Conservation (phyloP, 75 land plant genomes). For the Larix kaempferi region DNA sequence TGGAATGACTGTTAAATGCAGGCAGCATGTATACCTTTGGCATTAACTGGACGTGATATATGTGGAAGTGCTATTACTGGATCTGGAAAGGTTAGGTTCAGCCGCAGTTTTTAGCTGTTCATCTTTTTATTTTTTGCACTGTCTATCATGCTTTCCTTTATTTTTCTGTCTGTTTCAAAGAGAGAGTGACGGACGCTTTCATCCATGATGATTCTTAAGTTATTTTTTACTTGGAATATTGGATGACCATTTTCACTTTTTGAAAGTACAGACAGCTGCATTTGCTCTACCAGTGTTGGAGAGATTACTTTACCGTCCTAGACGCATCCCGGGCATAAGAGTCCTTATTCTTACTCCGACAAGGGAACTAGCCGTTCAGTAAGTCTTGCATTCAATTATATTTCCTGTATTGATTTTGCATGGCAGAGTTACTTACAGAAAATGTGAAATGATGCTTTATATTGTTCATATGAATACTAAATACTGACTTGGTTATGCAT, state of each 20-base stretch:
- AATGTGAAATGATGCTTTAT: background rate
- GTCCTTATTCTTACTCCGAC: slow-evolving; percentile 92
- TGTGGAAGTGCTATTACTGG: slow-evolving; percentile 98
- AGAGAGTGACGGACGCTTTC: background rate
- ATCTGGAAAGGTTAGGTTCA: slow-evolving; percentile 75
- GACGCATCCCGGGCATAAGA: slow-evolving; percentile 75
- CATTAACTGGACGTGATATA: slow-evolving; percentile 89
- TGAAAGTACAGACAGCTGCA: slow-evolving; percentile 78
- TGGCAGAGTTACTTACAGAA: background rate
- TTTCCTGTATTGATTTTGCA: background rate
- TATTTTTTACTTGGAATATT: background rate
- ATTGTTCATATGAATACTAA: no score
- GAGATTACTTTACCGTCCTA: slow-evolving; percentile 84
- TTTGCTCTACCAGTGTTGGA: slow-evolving; percentile 88
- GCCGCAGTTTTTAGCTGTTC: background rate
- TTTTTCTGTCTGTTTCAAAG: background rate
- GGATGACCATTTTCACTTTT: background rate
- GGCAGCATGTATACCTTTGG: slow-evolving; percentile 97
- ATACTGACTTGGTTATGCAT: no score
- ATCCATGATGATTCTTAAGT: background rate
- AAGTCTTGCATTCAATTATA: slow-evolving; percentile 17
- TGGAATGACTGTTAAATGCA: slow-evolving; percentile 15
- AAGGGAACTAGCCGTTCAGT: slow-evolving; percentile 95
- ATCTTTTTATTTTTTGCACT: background rate
- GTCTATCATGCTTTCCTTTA: background rate